Conservation (phyloP, 768 basidiomycete species). For the Dictyophora rubrovolvata region DNA sequence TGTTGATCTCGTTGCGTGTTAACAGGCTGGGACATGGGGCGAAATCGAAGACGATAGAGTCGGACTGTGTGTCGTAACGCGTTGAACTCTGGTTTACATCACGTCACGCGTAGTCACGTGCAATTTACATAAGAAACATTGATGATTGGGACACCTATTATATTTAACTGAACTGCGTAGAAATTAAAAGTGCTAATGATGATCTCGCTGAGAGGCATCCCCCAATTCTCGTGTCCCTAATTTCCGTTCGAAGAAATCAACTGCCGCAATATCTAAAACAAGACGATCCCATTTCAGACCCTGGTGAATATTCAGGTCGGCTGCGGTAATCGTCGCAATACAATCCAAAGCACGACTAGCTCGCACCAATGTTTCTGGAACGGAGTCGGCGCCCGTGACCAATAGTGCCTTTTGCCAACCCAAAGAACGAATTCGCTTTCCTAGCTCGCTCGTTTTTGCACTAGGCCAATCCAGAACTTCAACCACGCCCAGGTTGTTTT, state of each 20-base stretch:
- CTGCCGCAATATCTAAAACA: slow-evolving; percentile 71
- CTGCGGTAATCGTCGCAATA: slow-evolving; percentile 50
- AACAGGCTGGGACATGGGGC: slow-evolving; percentile 38
- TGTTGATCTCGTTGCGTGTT: slow-evolving; percentile 34
- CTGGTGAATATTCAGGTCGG: slow-evolving; percentile 72
- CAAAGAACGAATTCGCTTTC: slow-evolving; percentile 48
- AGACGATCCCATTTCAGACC: slow-evolving; percentile 74
- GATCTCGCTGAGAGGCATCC: too few species aligned
- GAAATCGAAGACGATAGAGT: not conserved
- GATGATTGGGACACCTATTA: too few species aligned
- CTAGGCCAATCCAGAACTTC: slow-evolving; percentile 60
- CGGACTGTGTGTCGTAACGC: not conserved
- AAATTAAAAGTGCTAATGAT: too few species aligned
- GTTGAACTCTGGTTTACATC: not conserved
- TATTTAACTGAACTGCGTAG: too few species aligned
- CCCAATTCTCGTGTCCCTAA: slow-evolving; percentile 33
- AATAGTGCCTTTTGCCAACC: slow-evolving; percentile 70
- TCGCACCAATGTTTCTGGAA: slow-evolving; percentile 46
- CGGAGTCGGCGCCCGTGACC: slow-evolving; percentile 50
- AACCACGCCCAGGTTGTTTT: slow-evolving; percentile 67
- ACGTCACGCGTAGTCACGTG: slow-evolving; percentile 6
- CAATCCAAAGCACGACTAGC: slow-evolving; percentile 64
- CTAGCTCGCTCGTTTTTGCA: slow-evolving; percentile 60
- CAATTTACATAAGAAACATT: too few species aligned
- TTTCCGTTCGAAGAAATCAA: slow-evolving; percentile 64